Percentiles rank a stretch among this genome's conserved stretches.
phyloP scores from a whole-genome alignment of 345 rosid species.

The Crucihimalaya himalaica region DNA sequence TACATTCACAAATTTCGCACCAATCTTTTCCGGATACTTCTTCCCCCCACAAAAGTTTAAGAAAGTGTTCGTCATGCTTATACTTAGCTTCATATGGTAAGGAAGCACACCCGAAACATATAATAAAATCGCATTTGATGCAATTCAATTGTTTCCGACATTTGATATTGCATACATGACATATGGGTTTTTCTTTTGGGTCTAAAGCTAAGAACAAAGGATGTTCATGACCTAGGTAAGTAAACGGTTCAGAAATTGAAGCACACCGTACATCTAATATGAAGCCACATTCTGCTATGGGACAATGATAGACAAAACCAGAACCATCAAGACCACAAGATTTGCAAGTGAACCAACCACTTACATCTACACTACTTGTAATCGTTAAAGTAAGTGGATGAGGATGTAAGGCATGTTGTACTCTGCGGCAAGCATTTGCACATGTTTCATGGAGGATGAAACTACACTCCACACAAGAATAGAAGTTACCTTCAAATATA shows the following conservation, averaged over 20 bases:
- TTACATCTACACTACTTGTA: no score
- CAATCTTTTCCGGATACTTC: not conserved
- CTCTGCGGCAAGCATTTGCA: not conserved
- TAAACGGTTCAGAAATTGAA: not conserved
- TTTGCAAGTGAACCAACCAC: no score
- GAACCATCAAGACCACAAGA: no score
- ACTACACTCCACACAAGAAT: not conserved
- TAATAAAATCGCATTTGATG: not conserved
- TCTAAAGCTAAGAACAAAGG: not conserved
- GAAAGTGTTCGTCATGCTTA: not conserved
- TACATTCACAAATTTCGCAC: not conserved
- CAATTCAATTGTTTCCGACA: not conserved
- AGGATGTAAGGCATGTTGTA: not conserved
- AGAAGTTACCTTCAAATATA: not conserved
- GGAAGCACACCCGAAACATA: not conserved
- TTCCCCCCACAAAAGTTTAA: not conserved
- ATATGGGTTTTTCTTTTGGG: not conserved
- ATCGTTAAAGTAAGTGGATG: constrained; percentile 10
- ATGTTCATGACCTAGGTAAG: not conserved
- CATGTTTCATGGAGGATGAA: constrained; percentile 15
- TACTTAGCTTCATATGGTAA: not conserved
- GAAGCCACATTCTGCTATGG: not conserved
- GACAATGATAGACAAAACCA: not conserved
- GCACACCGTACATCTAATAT: constrained; percentile 1
- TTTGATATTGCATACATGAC: not conserved